These are phyloP conservation scores for Dioscorea alata DNA, from an alignment of 106 monocot genomes.

Conservation along the genomic window DNA sequence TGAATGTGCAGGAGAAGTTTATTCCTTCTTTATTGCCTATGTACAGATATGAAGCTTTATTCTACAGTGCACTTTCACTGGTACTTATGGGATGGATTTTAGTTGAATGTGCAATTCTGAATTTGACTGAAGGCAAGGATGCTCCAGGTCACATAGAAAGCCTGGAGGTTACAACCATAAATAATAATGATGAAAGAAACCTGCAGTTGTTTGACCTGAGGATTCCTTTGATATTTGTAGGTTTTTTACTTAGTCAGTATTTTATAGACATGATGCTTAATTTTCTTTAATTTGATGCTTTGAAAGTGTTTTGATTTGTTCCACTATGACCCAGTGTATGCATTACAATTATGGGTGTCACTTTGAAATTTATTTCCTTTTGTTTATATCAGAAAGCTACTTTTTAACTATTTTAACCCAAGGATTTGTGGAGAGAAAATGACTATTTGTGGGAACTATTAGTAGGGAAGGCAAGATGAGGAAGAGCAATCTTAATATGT, in stretches of 20 bases:
- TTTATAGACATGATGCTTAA: not conserved
- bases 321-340: no score
- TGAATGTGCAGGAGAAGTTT: not conserved
- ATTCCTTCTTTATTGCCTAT: slow-evolving; percentile 2
- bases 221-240: slow-evolving; percentile 86
- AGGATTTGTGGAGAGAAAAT: no score
- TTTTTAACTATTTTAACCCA: no score
- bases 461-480: no score
- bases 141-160: slow-evolving; percentile 13
- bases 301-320: no score
- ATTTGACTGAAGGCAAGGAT: slow-evolving; percentile 20
- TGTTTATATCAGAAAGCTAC: no score
- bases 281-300: not conserved
- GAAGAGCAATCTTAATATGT: no score
- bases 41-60: slow-evolving; percentile 85
- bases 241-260: slow-evolving; percentile 11
- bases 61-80: slow-evolving; percentile 74
- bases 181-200: slow-evolving; percentile 42
- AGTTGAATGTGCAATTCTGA: slow-evolving; percentile 51
- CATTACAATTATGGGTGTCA: no score
- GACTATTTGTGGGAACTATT: no score
- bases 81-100: slow-evolving; percentile 92
- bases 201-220: slow-evolving; percentile 67
- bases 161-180: slow-evolving; percentile 17
- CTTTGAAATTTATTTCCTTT: no score